These are phyloP conservation scores for Rosa hybrid DNA, from an alignment of 331 rosid genomes.

Conservation along the genomic window DNA sequence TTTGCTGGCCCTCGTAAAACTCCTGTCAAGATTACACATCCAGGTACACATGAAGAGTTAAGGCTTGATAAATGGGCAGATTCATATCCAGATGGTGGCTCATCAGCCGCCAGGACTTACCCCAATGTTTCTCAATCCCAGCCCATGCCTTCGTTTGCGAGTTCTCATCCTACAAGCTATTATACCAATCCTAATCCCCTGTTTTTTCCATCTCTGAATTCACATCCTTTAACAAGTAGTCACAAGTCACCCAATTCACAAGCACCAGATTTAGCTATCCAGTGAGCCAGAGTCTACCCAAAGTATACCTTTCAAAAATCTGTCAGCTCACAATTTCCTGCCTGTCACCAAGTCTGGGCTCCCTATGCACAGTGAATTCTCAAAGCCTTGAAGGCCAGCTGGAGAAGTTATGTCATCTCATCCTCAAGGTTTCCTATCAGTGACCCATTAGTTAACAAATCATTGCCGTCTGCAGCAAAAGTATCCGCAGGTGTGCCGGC, in stretches of 20 bases:
- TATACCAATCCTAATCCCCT: constrained; percentile 42
- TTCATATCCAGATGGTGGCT: constrained; percentile 54
- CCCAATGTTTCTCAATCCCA: constrained; percentile 62
- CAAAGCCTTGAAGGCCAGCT: constrained; percentile 39
- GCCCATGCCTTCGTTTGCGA: constrained; percentile 49
- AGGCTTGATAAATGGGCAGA: constrained; percentile 65
- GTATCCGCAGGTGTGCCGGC: constrained; percentile 29
- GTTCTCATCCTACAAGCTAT: constrained; percentile 48
- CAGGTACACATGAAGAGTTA: constrained; percentile 84
- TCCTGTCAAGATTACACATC: constrained; percentile 85
- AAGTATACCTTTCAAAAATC: constrained; percentile 43
- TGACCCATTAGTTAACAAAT: constrained; percentile 35
- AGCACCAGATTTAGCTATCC: constrained; percentile 58
- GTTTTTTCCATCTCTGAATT: constrained; percentile 40
- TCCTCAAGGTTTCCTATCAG: constrained; percentile 40
- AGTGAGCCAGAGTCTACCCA: constrained; percentile 52
- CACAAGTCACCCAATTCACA: constrained; percentile 62
- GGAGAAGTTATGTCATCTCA: constrained; percentile 36
- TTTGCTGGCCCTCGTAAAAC: constrained; percentile 69
- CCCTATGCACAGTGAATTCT: constrained; percentile 30
- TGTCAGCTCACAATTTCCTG: constrained; percentile 28
- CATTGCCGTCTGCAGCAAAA: constrained; percentile 27
- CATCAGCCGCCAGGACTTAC: constrained; percentile 60
- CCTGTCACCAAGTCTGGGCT: no score
- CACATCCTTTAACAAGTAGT: constrained; percentile 60